phyloP scores from a whole-genome alignment of 192 early-diverging fungal genomes.

The Anaeromyces robustus region DNA sequence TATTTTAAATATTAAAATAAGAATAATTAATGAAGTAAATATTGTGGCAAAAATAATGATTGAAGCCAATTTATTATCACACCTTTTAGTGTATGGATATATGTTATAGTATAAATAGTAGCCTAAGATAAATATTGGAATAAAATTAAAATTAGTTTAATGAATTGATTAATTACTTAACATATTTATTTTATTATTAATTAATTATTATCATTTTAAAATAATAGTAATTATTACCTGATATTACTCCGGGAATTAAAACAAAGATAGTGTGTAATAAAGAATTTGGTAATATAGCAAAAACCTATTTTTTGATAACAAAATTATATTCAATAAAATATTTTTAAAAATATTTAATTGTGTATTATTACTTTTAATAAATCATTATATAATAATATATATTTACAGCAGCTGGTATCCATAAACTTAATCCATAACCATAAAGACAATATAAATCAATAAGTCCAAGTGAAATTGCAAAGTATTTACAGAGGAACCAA shows the following conservation, averaged over 20 bases:
- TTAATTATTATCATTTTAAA: no score
- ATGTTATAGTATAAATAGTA: not conserved
- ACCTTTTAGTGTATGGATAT: not conserved
- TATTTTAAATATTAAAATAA: not conserved
- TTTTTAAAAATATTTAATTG: not conserved
- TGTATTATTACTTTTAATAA: no score
- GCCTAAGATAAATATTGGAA: not conserved
- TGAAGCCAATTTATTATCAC: not conserved
- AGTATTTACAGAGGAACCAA: conserved; percentile 73
- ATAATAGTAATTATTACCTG: not conserved
- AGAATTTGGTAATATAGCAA: not conserved
- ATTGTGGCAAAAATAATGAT: not conserved
- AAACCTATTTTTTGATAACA: not conserved
- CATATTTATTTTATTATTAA: no score
- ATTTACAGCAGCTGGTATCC: conserved; percentile 78
- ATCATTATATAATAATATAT: not conserved
- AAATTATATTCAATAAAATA: not conserved
- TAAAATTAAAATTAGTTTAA: no score
- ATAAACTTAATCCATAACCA: conserved; percentile 82
- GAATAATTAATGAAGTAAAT: not conserved
- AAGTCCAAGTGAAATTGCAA: conserved; percentile 30
- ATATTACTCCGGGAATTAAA: not conserved
- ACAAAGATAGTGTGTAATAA: not conserved
- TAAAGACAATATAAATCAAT: conserved; percentile 74
- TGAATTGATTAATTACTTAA: no score